phyloP scores from a whole-genome alignment of 345 rosid species.

The Syzygium oleosum region DNA sequence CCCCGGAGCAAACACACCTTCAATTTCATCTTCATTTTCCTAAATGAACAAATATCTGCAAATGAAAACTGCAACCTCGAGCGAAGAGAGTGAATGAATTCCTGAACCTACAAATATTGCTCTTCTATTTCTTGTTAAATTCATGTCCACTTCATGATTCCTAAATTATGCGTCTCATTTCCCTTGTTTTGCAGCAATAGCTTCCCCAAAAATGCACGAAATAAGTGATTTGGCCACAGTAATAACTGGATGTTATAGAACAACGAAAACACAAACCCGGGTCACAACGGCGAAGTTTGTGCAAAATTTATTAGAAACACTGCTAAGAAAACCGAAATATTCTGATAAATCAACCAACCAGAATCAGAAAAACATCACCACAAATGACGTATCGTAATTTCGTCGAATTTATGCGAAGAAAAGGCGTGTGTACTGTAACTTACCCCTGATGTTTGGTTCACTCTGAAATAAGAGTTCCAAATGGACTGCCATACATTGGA shows the following conservation, averaged over 20 bases:
- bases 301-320: neutral
- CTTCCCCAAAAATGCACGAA: neutral
- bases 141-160: neutral
- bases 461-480: neutral
- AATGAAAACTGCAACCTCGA: neutral
- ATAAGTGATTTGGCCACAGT: neutral
- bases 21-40: neutral
- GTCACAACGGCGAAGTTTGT: neutral
- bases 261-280: neutral
- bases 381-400: neutral
- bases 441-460: neutral
- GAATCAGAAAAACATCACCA: neutral
- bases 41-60: neutral
- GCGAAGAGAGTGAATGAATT: neutral
- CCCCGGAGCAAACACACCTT: fast-evolving
- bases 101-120: neutral
- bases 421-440: neutral
- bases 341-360: fast-evolving
- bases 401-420: neutral
- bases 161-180: neutral
- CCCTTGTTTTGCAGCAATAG: neutral
- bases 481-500: neutral
- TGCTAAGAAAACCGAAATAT: neutral
- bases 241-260: neutral
- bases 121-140: neutral